These are phyloP conservation scores for Talaromyces sp. DNA, from an alignment of 2,329 filamentous ascomycete species.

Conservation along the genomic window DNA sequence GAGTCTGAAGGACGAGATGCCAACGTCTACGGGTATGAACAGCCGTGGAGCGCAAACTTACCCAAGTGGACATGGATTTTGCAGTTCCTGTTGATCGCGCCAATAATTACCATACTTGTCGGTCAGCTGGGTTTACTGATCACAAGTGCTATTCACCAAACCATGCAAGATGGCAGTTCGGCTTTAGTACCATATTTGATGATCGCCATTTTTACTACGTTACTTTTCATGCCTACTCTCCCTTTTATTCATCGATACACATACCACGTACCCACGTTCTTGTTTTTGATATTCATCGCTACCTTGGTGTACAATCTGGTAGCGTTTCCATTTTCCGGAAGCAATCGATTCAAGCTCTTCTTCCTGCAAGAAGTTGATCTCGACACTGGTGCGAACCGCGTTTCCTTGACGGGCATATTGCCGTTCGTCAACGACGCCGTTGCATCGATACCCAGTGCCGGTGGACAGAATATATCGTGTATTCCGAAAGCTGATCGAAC, in stretches of 20 bases:
- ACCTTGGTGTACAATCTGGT: constrained; percentile 80
- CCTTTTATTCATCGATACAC: constrained; percentile 86
- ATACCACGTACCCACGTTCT: constrained; percentile 71
- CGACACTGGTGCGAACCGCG: constrained; percentile 63
- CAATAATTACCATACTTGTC: constrained; percentile 69
- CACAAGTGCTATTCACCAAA: constrained; percentile 70
- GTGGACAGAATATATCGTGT: constrained; percentile 58
- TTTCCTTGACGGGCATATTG: constrained; percentile 64
- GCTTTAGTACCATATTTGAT: constrained; percentile 66
- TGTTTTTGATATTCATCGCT: constrained; percentile 66
- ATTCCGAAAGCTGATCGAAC: constrained; percentile 36
- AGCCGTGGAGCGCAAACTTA: constrained; percentile 74
- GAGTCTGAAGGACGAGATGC: constrained; percentile 26
- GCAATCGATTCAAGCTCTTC: constrained; percentile 76
- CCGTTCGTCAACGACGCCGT: constrained; percentile 65
- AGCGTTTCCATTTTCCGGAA: constrained; percentile 80
- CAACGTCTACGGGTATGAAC: constrained; percentile 63
- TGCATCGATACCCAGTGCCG: constrained; percentile 63
- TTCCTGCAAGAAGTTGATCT: constrained; percentile 80
- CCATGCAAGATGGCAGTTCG: constrained; percentile 74
- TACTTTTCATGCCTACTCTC: constrained; percentile 69
- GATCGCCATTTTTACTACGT: constrained; percentile 61
- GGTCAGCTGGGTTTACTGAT: constrained; percentile 71
- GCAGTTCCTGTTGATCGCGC: constrained; percentile 75
- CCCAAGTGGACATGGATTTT: constrained; percentile 83